A percentile compares a stretch with the other conserved stretches of the same genome.
Conservation (phyloP, 768 basidiomycete genomes). For the Boletus rubroflammeus region DNA sequence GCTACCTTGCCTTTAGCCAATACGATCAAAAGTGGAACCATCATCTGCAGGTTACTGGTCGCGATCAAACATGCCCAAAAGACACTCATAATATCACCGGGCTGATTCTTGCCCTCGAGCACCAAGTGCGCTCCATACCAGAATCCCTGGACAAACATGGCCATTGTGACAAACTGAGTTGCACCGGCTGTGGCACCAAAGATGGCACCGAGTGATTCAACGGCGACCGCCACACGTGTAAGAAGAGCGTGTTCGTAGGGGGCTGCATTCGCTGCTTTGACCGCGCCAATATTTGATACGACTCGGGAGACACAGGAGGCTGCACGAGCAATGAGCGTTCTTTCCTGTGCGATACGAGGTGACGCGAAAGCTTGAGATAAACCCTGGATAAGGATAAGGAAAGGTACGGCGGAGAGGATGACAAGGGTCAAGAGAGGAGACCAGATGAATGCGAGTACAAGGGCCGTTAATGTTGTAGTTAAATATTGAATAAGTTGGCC, state of each 20-base stretch:
- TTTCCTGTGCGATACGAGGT: constrained; percentile 67
- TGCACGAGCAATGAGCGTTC: constrained; percentile 61
- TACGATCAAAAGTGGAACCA: constrained; percentile 74
- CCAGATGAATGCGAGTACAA: constrained; percentile 76
- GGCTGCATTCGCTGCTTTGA: constrained; percentile 89
- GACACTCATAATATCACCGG: constrained; percentile 90
- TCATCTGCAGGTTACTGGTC: constrained; percentile 81
- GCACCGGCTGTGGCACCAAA: constrained; percentile 74
- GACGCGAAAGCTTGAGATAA: constrained; percentile 66
- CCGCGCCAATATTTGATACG: constrained; percentile 73
- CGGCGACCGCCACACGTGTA: constrained; percentile 41
- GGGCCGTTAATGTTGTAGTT: constrained; percentile 72
- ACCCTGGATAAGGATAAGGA: constrained; percentile 72
- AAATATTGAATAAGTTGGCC: constrained; percentile 80
- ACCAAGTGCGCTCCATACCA: constrained; percentile 94
- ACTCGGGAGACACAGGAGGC: constrained; percentile 81
- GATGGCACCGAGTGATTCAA: constrained; percentile 54
- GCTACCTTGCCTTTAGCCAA: constrained; percentile 61
- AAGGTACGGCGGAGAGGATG: constrained; percentile 85
- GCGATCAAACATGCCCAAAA: constrained; percentile 98
- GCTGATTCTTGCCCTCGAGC: constrained; percentile 58
- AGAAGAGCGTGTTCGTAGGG: constrained; percentile 50
- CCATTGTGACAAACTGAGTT: constrained; percentile 79
- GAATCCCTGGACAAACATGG: constrained; percentile 95
- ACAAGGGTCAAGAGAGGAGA: constrained; percentile 86